Percentiles rank a stretch among this genome's conserved stretches.
These are phyloP conservation scores for Eucalyptus pumila DNA, from an alignment of 345 rosid genomes.

Conservation along the genomic window DNA sequence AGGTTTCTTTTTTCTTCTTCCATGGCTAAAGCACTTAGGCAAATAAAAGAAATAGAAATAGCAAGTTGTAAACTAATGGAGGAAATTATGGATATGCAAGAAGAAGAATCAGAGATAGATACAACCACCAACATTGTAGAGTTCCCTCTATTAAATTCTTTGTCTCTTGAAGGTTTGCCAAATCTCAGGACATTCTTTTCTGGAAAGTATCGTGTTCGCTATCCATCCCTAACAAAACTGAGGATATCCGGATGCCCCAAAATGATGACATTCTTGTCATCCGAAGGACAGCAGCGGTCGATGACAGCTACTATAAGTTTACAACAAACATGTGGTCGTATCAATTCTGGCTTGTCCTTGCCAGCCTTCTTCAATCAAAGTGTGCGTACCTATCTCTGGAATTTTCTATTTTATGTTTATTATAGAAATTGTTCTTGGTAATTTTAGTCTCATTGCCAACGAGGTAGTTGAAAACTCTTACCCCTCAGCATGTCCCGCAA, in stretches of 20 bases:
- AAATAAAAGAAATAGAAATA: background rate
- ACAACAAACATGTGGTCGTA: fast-evolving
- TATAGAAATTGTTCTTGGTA: background rate
- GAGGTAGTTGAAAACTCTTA: background rate
- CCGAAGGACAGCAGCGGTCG: fast-evolving
- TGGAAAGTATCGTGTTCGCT: fast-evolving
- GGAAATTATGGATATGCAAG: background rate
- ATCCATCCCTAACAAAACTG: background rate
- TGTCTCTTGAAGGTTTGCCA: fast-evolving
- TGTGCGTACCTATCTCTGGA: fast-evolving
- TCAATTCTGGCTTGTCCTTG: background rate
- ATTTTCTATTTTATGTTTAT: background rate
- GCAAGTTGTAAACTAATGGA: background rate
- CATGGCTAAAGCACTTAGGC: background rate
- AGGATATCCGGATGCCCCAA: background rate
- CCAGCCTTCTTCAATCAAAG: fast-evolving
- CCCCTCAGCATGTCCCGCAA: fast-evolving
- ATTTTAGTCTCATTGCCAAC: fast-evolving
- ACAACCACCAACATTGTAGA: fast-evolving
- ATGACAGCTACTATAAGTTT: fast-evolving
- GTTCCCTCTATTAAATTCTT: fast-evolving
- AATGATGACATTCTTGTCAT: background rate
- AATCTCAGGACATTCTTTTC: fast-evolving
- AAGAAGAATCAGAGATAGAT: background rate
- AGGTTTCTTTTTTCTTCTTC: background rate